Conservation (phyloP, 106 monocot species). For the Narthecium ossifragum region DNA sequence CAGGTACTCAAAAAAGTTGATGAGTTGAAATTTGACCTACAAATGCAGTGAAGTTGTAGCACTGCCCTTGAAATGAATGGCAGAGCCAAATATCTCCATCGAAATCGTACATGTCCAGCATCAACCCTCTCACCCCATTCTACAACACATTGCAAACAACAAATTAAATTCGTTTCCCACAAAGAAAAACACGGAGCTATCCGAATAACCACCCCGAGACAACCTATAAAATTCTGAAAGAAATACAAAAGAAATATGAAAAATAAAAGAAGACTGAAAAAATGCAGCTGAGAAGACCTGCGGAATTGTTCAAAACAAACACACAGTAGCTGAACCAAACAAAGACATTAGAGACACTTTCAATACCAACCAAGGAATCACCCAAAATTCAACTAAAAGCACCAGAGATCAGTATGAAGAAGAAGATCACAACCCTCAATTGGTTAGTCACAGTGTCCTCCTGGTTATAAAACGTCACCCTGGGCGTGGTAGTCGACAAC, state of each 20-base stretch:
- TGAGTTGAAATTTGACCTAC: slow-evolving; percentile 53
- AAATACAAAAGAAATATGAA: too few species aligned
- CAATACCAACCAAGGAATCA: too few species aligned
- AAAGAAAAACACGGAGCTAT: not conserved
- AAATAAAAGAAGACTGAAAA: too few species aligned
- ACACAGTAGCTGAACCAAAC: not conserved
- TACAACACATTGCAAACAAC: slow-evolving; percentile 19
- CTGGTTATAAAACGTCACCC: slow-evolving; percentile 95
- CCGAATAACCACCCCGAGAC: not conserved
- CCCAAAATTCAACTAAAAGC: not conserved
- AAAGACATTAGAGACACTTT: too few species aligned
- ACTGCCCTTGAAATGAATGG: slow-evolving; percentile 89
- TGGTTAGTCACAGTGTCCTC: slow-evolving; percentile 96
- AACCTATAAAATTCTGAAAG: too few species aligned
- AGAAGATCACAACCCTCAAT: slow-evolving; percentile 28
- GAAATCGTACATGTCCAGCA: slow-evolving; percentile 98
- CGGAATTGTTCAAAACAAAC: too few species aligned
- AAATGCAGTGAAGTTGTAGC: slow-evolving; percentile 97
- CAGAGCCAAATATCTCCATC: slow-evolving; percentile 92
- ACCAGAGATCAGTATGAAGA: not conserved
- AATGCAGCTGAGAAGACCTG: too few species aligned
- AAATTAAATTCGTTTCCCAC: not conserved
- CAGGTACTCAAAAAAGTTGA: not conserved
- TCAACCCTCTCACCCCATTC: slow-evolving; percentile 90
- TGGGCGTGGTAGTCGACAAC: slow-evolving; percentile 62